Evolutionary conservation across 169 alveolate species (phyloP), one percentile per base, ranked within the genome.

Genomic region (Theileria annulata): DNA sequence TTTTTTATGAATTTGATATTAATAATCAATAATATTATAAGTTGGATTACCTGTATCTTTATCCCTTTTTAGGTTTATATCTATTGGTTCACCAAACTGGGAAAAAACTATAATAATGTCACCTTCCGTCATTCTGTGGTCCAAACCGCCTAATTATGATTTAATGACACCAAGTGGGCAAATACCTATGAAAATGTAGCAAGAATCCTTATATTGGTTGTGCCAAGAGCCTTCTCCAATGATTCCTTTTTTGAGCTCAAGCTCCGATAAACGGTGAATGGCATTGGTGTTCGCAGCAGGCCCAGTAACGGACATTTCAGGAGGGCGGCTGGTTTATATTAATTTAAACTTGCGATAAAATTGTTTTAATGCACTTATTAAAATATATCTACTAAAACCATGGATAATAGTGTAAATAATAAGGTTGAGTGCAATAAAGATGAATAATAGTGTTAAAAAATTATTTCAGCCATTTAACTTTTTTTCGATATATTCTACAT

Each of bases 31-130:
- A 42, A 42, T 42, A 42, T 42, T 42, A 42, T 10, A 42, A 42
- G 6, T 10, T 42, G 51, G 3, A 42, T 42, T 85, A 47, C 99
- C 99, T 35, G 99, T 95, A 75, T 91, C 93, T 78, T 90, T 86
- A 80, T 98, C 99, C 48, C 99, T 93, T 31, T 94, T 96, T 51
- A 98, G 89, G 79, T 96, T 91, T 48, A 97, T 91, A 85, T 98
- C 99, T 23, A 97, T 96, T 13, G 98, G 98, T 88, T 94, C 97
- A n/a, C 99, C 99, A 89, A 94, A 98, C 88, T 98, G 98, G 0
- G 99, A 96, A 91, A 97, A 97, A 12, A 97, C 99, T 4, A 94
- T 96, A 17, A 95, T 95, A 48, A 98, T 93, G 78, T 98, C 99
- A 12, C 99, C 99, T 79, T 98, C 99, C 42, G 98, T 97, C 94